Base-by-base conservation (phyloP, 352 stramenopile genomes). In the Phytopythium sindhum region DNA sequence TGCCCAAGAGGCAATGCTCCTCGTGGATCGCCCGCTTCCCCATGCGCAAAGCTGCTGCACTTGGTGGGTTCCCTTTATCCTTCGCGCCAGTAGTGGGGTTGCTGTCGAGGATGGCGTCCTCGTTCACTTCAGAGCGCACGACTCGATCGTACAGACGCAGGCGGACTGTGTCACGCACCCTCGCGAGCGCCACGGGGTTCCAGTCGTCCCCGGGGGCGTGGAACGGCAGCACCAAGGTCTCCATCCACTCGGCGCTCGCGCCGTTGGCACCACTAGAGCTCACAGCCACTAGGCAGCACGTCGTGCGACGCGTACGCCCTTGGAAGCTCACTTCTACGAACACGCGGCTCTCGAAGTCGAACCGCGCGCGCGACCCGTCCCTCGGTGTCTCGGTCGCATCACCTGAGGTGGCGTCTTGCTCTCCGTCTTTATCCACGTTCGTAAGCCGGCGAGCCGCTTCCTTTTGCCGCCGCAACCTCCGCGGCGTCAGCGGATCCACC, bases 81-180 rank as follows among this genome's bases (percentile, higher is more conserved):
- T 39, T 39, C 3, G 10, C 33, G 61, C 77, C 85, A 68, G 65
- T 77, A 19, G 69, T 64, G 5, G 17, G 15, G 4, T 24, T 24
- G 5, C 11, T 48, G 0, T 17, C n/a, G 56, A 77, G 84, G 70
- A 64, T 78, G 23, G 71, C 66, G 7, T 75, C 60, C 9, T 63
- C 55, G 11, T 31, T 57, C 15, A 28, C 47, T 9, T 44, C 66
- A 0, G 67, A 57, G 19, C 63, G 44, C 21, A 77, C 60, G 14
- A 91, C 78, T 58, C 95, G 86, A 72, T 98, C 93, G 69, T 97
- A 98, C 28, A 98, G 65, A 26, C 68, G 88, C 21, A 98, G 74
- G 9, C 79, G 73, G 29, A 98, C 77, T 4, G 82, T 69, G 60
- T 98, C 91, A 21, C 78, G 68, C 9, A 91, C 77, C 24, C 76